Percentiles rank a stretch among this genome's conserved stretches.
Conservation (phyloP, 2,329 filamentous ascomycete species). For the Apiospora phragmitis region DNA sequence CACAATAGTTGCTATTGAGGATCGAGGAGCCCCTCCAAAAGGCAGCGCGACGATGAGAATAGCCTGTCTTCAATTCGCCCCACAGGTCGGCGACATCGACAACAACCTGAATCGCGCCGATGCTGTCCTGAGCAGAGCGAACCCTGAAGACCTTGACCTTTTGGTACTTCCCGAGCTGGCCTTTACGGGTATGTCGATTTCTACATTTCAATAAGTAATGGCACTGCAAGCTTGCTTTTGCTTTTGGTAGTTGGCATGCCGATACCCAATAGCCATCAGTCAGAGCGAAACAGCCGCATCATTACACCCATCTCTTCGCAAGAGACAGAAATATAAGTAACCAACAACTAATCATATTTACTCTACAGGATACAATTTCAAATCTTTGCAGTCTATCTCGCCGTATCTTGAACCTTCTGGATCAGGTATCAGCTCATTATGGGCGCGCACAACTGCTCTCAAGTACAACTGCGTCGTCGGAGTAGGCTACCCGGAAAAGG, state of each 20-base stretch:
- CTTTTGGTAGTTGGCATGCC: no score
- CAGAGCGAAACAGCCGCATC: no score
- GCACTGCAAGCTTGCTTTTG: no score
- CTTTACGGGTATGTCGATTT: constrained; percentile 68
- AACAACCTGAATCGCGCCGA: constrained; percentile 72
- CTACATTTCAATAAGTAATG: no score
- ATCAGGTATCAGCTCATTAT: constrained; percentile 67
- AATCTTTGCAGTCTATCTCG: constrained; percentile 64
- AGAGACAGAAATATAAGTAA: no score
- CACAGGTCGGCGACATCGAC: constrained; percentile 67
- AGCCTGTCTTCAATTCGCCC: constrained; percentile 71
- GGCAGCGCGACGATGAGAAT: constrained; percentile 56
- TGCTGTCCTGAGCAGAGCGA: constrained; percentile 55
- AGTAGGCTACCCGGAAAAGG: constrained; percentile 74
- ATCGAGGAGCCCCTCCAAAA: no score
- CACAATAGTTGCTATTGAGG: not conserved
- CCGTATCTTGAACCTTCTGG: constrained; percentile 69
- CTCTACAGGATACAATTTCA: constrained; percentile 72
- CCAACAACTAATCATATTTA: no score
- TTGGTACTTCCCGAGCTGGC: constrained; percentile 76
- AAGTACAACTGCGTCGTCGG: constrained; percentile 68
- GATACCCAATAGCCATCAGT: no score
- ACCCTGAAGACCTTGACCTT: constrained; percentile 61
- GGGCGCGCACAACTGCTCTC: constrained; percentile 67
- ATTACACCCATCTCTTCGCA: no score